Percentiles rank a stretch among this genome's conserved stretches.
Evolutionary conservation across 2,329 filamentous ascomycete species (phyloP).

Genomic region (Aspergillus chevalieri): DNA sequence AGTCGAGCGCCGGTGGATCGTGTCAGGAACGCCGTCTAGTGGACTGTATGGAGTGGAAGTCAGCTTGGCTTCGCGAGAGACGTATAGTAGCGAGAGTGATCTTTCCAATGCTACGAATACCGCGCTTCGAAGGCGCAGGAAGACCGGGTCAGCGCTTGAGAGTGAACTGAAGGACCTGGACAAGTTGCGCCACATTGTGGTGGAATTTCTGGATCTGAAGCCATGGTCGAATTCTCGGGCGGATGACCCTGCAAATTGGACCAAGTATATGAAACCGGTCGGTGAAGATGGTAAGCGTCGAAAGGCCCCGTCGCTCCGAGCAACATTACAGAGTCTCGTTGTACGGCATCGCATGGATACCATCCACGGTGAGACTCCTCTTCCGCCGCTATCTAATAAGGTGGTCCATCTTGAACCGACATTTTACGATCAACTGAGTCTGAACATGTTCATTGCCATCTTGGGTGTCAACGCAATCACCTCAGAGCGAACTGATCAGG

Average conservation of each 20-base stretch:
- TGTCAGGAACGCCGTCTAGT: constrained; percentile 82
- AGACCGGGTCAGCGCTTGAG: constrained; percentile 36
- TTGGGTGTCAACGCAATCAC: constrained; percentile 82
- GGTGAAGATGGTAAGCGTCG: constrained; percentile 48
- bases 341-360: constrained; percentile 72
- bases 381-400: constrained; percentile 68
- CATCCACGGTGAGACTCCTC: constrained; percentile 54
- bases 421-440: constrained; percentile 73
- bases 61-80: constrained; percentile 43
- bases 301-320: constrained; percentile 48
- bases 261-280: constrained; percentile 61
- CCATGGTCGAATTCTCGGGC: constrained; percentile 67
- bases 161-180: constrained; percentile 60
- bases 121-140: constrained; percentile 28
- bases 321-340: constrained; percentile 70
- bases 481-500: constrained; percentile 72
- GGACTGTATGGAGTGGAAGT: constrained; percentile 72
- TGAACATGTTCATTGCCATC: constrained; percentile 79
- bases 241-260: constrained; percentile 62
- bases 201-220: constrained; percentile 66
- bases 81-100: constrained; percentile 29
- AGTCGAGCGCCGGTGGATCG: constrained; percentile 74
- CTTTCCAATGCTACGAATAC: constrained; percentile 24
- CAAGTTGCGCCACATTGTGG: constrained; percentile 59
- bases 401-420: constrained; percentile 71